Percentiles rank a stretch among this genome's conserved stretches.
These are phyloP conservation scores for Saccharum hybrid DNA, from an alignment of 202 grass and related monocot genomes.

Conservation along the genomic window DNA sequence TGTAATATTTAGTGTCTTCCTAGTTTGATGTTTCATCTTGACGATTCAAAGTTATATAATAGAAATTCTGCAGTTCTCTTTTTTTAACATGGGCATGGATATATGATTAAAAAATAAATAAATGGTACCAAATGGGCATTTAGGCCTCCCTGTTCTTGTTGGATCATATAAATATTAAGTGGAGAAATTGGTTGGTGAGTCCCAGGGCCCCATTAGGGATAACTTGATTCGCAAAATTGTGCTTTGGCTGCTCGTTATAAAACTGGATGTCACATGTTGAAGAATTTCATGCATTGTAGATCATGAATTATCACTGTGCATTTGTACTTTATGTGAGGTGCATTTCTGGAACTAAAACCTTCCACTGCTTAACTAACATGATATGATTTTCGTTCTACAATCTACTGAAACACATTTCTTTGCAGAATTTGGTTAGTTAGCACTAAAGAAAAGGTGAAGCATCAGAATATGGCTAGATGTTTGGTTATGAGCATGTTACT, in stretches of 20 bases:
- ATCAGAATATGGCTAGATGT: neutral
- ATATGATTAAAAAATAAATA: slow-evolving; percentile 21
- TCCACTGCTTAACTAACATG: neutral
- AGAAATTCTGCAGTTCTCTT: slow-evolving; percentile 1
- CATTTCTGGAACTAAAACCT: slow-evolving; percentile 12
- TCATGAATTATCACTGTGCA: neutral
- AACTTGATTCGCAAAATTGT: slow-evolving; percentile 2
- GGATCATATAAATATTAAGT: neutral
- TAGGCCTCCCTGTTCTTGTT: slow-evolving; percentile 18
- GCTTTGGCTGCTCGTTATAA: slow-evolving; percentile 13
- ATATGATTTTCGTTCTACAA: neutral
- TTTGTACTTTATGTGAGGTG: neutral
- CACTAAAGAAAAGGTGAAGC: neutral
- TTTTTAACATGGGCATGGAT: neutral
- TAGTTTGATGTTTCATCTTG: slow-evolving; percentile 23
- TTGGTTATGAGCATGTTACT: slow-evolving; percentile 11
- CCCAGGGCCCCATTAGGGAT: neutral
- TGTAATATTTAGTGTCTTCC: too few species aligned
- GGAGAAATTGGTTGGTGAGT: neutral
- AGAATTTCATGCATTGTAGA: slow-evolving; percentile 7
- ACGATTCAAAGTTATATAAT: slow-evolving; percentile 13
- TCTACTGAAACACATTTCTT: slow-evolving; percentile 4
- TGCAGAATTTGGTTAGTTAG: slow-evolving; percentile 12
- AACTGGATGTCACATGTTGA: slow-evolving; percentile 10
- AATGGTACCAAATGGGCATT: neutral